phyloP scores from a whole-genome alignment of 164 flowering plant species.

The Vitis rotundifolia region DNA sequence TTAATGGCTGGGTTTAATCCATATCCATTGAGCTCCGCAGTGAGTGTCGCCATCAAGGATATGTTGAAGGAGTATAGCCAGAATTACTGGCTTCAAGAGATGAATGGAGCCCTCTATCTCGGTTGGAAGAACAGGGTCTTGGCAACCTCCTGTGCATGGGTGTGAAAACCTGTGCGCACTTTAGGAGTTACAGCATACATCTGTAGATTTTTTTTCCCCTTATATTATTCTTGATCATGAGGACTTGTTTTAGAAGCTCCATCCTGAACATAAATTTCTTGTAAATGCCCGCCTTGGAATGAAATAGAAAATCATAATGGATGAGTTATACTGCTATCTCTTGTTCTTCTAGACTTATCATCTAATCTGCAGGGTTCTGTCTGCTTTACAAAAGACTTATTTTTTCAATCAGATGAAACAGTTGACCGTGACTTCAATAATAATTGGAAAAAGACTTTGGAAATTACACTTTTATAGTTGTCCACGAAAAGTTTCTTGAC shows the following conservation, averaged over 20 bases:
- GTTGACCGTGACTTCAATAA: too few relatives aligned
- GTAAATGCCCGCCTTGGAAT: constrained; percentile 6
- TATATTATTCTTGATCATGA: neutral
- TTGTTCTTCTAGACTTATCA: neutral
- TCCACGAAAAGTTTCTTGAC: neutral
- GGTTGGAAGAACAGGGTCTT: constrained; percentile 48
- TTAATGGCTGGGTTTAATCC: constrained; percentile 53
- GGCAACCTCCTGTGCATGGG: constrained; percentile 55
- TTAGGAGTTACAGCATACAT: neutral
- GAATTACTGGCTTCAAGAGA: constrained; percentile 35
- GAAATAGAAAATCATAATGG: neutral
- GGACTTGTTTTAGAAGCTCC: neutral
- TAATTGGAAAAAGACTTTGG: too few relatives aligned
- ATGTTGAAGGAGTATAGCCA: constrained; percentile 36
- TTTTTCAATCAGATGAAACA: too few relatives aligned
- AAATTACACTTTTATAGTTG: neutral
- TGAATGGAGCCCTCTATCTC: constrained; percentile 44
- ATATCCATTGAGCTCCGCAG: constrained; percentile 30
- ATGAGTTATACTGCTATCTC: neutral
- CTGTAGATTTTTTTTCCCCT: constrained; percentile 9
- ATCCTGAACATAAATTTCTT: neutral
- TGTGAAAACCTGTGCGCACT: constrained; percentile 13
- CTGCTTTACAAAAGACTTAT: too few relatives aligned
- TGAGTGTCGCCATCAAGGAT: constrained; percentile 15
- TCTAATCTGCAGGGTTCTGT: too few relatives aligned